Base-by-base conservation (phyloP, 805 yeast genomes). In the Blastobotrys chiropterorum region DNA sequence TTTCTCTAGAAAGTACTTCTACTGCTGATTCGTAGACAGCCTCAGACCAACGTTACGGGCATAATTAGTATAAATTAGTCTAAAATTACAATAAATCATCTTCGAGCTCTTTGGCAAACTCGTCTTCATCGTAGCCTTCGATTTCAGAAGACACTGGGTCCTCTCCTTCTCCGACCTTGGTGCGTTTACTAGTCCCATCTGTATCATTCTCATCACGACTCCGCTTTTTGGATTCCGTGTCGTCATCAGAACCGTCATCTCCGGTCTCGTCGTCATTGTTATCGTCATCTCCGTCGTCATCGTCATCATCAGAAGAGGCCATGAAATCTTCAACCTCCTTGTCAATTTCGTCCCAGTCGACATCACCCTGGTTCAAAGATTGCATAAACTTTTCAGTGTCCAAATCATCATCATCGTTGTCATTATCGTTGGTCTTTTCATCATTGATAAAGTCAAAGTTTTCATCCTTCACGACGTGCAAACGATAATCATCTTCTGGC, bases 401-500 rank as follows among this genome's bases (percentile, higher is more conserved):
- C 39, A 70, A 71, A 11, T 74, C 77, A 5, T 72, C 75, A 17
- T 56, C 70, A 60, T 61, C 70, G 68, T 58, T 68, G 66, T 49
- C 62, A 69, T 50, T 67, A 65, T 64, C 64, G 14, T 62, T 65
- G 38, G 59, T 60, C 77, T 56, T 69, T 72, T 16, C 44, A 38
- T 75, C 72, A 14, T 75, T 53, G 16, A 44, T 39, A 8, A 38
- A 53, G 3, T 44, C 48, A 3, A 56, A 63, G 63, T 77, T 65
- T 38, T 72, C 74, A n/a, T 79, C 77, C 3, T 75, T 68, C 16
- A 20, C 45, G 7, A 57, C 56, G 26, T 52, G 30, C 16, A 90
- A 71, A 41, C 73, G 65, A 62, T 74, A 90, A 2, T 77, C 80
- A 2, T 65, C 72, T 56, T 85, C 94, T 15, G 82, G 81, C 0